Conservation (phyloP, 306 rosid genomes). For the Gastrolobium bilobum region DNA sequence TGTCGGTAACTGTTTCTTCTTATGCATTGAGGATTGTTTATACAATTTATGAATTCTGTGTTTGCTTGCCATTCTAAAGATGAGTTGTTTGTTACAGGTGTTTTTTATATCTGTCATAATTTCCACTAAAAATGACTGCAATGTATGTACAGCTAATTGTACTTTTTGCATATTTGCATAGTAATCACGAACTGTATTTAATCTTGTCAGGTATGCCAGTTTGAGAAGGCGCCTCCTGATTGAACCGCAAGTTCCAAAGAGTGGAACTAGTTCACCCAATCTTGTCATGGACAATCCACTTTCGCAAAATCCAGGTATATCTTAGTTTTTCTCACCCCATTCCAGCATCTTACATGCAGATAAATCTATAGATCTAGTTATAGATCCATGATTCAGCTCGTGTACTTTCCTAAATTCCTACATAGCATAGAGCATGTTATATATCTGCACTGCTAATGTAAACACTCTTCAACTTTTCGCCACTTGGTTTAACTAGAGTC, state of each 20-base stretch:
- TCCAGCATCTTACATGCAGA: not conserved
- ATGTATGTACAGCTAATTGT: not conserved
- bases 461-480: slow-evolving; percentile 13
- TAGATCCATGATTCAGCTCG: slow-evolving; percentile 24
- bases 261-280: slow-evolving; percentile 73
- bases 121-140: not conserved
- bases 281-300: slow-evolving; percentile 90
- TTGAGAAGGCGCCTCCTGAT: slow-evolving; percentile 90
- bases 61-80: slow-evolving; percentile 7
- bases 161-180: not conserved
- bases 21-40: slow-evolving; percentile 8
- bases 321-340: slow-evolving; percentile 23
- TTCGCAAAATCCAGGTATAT: slow-evolving; percentile 93
- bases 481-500: slow-evolving; percentile 17
- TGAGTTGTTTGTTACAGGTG: slow-evolving; percentile 12
- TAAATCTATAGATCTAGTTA: slow-evolving; percentile 19
- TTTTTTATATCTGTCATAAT: not conserved
- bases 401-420: slow-evolving; percentile 7
- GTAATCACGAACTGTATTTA: not conserved
- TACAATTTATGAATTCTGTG: slow-evolving; percentile 27
- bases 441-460: slow-evolving; percentile 23
- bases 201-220: slow-evolving; percentile 78
- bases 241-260: slow-evolving; percentile 83
- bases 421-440: slow-evolving; percentile 15
- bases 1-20: slow-evolving; percentile 4